Evolutionary conservation across 768 basidiomycete genomes (phyloP), one percentile per base, ranked within the genome.

Genomic region (Psilocybe tampanensis): DNA sequence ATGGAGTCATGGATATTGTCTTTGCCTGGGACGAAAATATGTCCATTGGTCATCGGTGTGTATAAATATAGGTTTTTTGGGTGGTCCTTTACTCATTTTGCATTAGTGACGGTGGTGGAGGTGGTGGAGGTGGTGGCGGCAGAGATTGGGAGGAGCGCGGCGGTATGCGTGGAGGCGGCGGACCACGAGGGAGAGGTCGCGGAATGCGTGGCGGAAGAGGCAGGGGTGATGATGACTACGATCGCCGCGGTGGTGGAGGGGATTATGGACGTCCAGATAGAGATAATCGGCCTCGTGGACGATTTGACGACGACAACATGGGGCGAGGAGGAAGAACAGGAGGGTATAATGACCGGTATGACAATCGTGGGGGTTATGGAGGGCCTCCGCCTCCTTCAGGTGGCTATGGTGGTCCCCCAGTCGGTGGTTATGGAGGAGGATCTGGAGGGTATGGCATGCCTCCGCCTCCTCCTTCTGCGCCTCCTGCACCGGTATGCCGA

Each of bases 1-100:
- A 94, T 64, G 95, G 97, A 13, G 84, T 88, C 1, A 88, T 97
- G 84, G 92, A 95, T 53, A 87, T 98, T 44, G 76, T 84, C 0
- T 92, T 90, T 62, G 89, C 89, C 29, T 96, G 92, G 89, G 94
- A 98, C 6, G 86, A 88, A 55, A 72, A 76, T 0, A 75, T 80
- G 39, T 80, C 82, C 42, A 74, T 75, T 39, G 78, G 74, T 18
- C 70, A 74, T 47, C 76, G 70, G 62, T 68, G 39, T 22, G 60
- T 52, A 13, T 24, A 7, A 19, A 22, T 32, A 8, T 43, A 22
- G 0, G 13, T 22, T 29, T 9, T 29, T 29, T 21, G 32, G 29
- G 7, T 9, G 18, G 23, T 26, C 21, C 36, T 39, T 32, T 19
- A 52, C 41, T 47, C 12, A 49, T 43, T 29, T 43, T 47, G n/a